These are phyloP conservation scores for Vigna angularis DNA, from an alignment of 306 rosid species.

Conservation along the genomic window DNA sequence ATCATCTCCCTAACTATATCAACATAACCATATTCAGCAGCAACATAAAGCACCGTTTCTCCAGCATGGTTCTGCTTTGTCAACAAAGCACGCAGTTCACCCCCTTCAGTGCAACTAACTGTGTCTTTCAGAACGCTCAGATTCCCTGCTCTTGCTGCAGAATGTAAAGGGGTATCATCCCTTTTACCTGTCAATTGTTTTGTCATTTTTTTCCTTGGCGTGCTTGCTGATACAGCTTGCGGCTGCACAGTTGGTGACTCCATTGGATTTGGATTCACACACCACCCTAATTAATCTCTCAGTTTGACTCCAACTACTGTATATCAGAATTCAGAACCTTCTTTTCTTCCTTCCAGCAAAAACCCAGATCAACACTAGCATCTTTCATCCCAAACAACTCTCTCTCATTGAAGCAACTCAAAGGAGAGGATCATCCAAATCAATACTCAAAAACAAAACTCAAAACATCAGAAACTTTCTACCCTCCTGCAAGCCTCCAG, in stretches of 20 bases:
- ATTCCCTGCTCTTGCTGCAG: conserved; percentile 83
- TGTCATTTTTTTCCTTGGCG: conserved; percentile 78
- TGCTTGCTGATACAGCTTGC: conserved; percentile 48
- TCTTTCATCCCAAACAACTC: conserved; percentile 48
- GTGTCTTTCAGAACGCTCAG: conserved; percentile 55
- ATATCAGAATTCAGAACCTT: conserved; percentile 34
- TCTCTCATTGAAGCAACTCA: conserved; percentile 47
- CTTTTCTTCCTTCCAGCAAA: conserved; percentile 59
- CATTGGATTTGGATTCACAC: conserved; percentile 50
- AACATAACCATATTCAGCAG: conserved; percentile 87
- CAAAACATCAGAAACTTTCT: conserved; percentile 6
- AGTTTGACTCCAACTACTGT: conserved; percentile 34
- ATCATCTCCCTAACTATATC: conserved; percentile 90
- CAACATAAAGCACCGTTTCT: conserved; percentile 89
- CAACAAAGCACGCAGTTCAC: conserved; percentile 56
- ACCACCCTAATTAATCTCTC: conserved; percentile 33
- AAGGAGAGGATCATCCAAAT: conserved; percentile 30
- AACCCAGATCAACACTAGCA: conserved; percentile 66
- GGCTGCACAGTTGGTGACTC: conserved; percentile 52
- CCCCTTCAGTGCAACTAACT: conserved; percentile 53
- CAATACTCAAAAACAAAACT: conserved; percentile 14
- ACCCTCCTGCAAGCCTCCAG: conserved; percentile 40
- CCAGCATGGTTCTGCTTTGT: conserved; percentile 87
- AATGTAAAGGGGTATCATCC: conserved; percentile 80
- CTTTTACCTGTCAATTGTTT: conserved; percentile 93